These are phyloP conservation scores for Umbelopsis vinacea DNA, from an alignment of 192 early-diverging fungal species.

Conservation along the genomic window DNA sequence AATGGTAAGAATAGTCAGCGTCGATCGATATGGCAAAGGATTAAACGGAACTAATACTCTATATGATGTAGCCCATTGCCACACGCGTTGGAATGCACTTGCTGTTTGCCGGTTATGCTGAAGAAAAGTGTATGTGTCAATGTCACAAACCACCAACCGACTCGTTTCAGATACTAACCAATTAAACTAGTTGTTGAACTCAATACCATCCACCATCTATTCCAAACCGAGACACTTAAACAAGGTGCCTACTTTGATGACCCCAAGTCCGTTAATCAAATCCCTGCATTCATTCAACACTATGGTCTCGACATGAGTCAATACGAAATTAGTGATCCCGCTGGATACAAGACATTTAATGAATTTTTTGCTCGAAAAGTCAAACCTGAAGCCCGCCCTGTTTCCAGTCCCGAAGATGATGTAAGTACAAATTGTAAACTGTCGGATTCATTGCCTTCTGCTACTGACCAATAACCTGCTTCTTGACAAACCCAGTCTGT, in stretches of 20 bases:
- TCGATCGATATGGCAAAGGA: background rate
- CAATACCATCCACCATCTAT: constrained; percentile 29
- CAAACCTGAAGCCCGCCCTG: constrained; percentile 58
- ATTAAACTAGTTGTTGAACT: constrained; percentile 23
- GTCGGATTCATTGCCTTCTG: no score
- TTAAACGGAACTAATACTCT: no score
- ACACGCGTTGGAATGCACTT: constrained; percentile 59
- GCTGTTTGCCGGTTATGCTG: constrained; percentile 46
- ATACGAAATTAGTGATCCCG: constrained; percentile 53
- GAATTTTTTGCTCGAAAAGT: constrained; percentile 79
- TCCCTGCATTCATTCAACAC: constrained; percentile 67
- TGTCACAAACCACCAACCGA: no score
- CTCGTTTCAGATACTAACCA: background rate
- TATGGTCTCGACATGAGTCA: constrained; percentile 73
- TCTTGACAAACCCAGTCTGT: no score
- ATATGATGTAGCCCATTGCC: constrained; percentile 44
- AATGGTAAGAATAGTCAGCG: constrained; percentile 25
- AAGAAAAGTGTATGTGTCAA: constrained; percentile 35
- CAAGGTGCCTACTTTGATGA: constrained; percentile 35
- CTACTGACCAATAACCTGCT: no score
- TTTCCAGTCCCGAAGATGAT: constrained; percentile 41
- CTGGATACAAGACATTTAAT: constrained; percentile 64
- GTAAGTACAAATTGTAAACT: background rate
- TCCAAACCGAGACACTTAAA: constrained; percentile 32
- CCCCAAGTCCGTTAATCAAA: constrained; percentile 48